Evolutionary conservation across 2,329 filamentous ascomycete species (phyloP), one percentile per base, ranked within the genome.

Genomic region (Xylaria hypoxylon): DNA sequence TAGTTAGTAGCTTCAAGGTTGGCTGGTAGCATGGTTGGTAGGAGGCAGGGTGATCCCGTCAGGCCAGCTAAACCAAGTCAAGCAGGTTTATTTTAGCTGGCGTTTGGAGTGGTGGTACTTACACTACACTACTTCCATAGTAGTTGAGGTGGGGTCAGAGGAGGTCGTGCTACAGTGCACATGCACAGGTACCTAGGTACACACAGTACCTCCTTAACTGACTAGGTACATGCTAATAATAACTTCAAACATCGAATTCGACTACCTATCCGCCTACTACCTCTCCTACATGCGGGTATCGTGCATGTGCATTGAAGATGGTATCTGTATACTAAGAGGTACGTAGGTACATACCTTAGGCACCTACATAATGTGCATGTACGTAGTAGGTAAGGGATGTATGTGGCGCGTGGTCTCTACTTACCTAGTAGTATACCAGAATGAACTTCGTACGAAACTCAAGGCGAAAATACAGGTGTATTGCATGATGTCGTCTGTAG

Each of bases 41-140:
- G n/a, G n/a, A n/a, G n/a, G n/a, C n/a, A 50, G 51, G 50, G 47
- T 40, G 40, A 62, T 66, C 64, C 50, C 31, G 48, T 38, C 50
- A 59, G 50, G 59, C 64, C 64, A 51, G 59, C 60, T 64, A 67
- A 55, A 53, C 60, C 56, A 45, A 50, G 59, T 48, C 47, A 59
- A 62, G 53, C 53, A 65, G 40, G 53, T 57, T 57, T 64, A 45
- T 59, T 58, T 64, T 64, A 47, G 47, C 52, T 62, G 59, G 51
- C 59, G n/a, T 59, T 58, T 64, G 59, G 40, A 38, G 44, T 62
- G 59, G 51, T 50, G n/a, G 33, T 59, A 31, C 28, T 31, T 31
- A 31, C 28, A 31, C 28, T 31, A 31, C 8, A 31, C 28, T 8
- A 31, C 8, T 31, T 5, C 5, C 5, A 8, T 31, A 26, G 22